Conservation (phyloP, 345 rosid genomes). For the Salix dunnii region DNA sequence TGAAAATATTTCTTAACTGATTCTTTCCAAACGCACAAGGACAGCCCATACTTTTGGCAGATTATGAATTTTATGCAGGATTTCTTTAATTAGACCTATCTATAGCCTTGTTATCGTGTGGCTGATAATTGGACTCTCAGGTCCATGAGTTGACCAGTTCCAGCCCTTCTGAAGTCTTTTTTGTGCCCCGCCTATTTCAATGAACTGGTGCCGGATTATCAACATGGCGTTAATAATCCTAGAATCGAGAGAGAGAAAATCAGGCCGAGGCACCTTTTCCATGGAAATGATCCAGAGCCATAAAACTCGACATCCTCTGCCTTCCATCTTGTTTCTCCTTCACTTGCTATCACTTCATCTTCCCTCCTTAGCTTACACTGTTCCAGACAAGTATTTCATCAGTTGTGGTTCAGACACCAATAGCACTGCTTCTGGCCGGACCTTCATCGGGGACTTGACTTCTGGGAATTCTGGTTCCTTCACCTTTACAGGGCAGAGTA, state of each 20-base stretch:
- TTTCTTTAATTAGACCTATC: too few species aligned
- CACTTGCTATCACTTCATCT: conserved; percentile 3
- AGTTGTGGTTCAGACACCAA: conserved; percentile 45
- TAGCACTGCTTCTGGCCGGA: not conserved
- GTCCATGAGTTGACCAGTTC: not conserved
- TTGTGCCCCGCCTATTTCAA: too few species aligned
- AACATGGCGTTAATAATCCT: not conserved
- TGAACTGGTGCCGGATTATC: too few species aligned
- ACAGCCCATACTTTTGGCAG: too few species aligned
- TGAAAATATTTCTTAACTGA: too few species aligned
- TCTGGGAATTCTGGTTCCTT: conserved; percentile 13
- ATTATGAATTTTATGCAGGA: too few species aligned
- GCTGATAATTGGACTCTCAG: not conserved
- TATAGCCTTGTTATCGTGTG: not conserved
- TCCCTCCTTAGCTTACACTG: conserved; percentile 24
- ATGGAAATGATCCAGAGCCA: conserved; percentile 14
- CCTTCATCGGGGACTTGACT: conserved; percentile 37
- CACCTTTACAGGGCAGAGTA: conserved; percentile 14
- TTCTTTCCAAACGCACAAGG: too few species aligned
- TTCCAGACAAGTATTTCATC: conserved; percentile 41
- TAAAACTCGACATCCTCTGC: not conserved
- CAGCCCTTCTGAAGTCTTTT: not conserved
- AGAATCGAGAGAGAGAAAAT: not conserved
- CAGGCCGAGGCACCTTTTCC: not conserved
- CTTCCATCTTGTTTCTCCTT: conserved; percentile 21